Conservation (phyloP, 306 rosid species). For the Cicer cuneatum region DNA sequence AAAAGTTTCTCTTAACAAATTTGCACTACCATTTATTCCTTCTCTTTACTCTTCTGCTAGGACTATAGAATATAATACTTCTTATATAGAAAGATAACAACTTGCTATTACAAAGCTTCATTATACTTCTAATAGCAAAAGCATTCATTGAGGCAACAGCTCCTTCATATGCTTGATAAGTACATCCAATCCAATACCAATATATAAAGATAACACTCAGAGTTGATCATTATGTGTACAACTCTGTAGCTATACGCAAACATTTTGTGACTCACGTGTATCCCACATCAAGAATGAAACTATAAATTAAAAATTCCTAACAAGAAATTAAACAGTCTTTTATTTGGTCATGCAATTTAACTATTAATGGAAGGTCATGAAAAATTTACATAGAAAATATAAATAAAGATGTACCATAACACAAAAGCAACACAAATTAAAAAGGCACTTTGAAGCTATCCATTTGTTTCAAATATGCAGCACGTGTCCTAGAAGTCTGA, state of each 20-base stretch:
- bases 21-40: not conserved
- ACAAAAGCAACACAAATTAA: conserved; percentile 9
- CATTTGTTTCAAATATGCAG: not conserved
- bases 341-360: not conserved
- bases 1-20: not conserved
- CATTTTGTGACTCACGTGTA: not conserved
- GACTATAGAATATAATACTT: not conserved
- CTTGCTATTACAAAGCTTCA: too few species aligned
- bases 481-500: not conserved
- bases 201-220: not conserved
- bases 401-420: not conserved
- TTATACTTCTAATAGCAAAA: not conserved
- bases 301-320: not conserved
- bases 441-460: conserved; percentile 3
- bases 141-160: not conserved
- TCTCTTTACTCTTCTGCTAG: not conserved
- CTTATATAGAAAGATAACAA: too few species aligned
- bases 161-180: not conserved
- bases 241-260: not conserved
- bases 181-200: not conserved
- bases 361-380: not conserved
- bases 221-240: not conserved
- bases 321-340: not conserved
- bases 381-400: too few species aligned
- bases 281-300: not conserved